Percentiles rank a stretch among this genome's conserved stretches.
These are phyloP conservation scores for Saccharomycopsis vini DNA, from an alignment of 805 yeast genomes.

Conservation along the genomic window DNA sequence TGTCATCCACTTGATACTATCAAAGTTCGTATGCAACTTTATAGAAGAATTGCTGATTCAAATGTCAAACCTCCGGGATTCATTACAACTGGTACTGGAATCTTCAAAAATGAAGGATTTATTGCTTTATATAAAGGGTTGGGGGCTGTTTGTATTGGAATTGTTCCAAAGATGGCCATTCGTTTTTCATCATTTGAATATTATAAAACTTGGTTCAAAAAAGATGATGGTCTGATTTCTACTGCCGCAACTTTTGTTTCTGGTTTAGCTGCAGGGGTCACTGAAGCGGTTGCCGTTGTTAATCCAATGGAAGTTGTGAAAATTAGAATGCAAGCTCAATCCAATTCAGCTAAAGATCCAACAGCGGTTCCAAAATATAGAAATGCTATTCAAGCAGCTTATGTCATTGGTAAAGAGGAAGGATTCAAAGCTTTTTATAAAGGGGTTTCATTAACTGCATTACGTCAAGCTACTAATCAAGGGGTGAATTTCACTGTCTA, in stretches of 20 bases:
- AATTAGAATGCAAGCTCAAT: conserved; percentile 93
- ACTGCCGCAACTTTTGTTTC: conserved; percentile 76
- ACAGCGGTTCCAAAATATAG: conserved; percentile 59
- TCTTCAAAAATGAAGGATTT: conserved; percentile 72
- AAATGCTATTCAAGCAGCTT: conserved; percentile 87
- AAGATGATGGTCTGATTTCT: conserved; percentile 54
- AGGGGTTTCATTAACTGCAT: conserved; percentile 93
- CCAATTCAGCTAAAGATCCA: conserved; percentile 81
- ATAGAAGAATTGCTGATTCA: conserved; percentile 52
- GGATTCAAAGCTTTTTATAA: conserved; percentile 83
- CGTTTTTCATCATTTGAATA: conserved; percentile 91
- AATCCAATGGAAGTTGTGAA: conserved; percentile 98
- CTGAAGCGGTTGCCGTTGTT: conserved; percentile 90
- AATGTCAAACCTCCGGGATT: conserved; percentile 74
- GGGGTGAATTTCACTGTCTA: conserved; percentile 97
- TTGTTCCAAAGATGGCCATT: conserved; percentile 97
- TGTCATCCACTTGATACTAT: conserved; percentile 98
- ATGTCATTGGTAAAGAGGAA: conserved; percentile 79
- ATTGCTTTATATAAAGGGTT: conserved; percentile 88
- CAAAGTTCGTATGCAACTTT: conserved; percentile 94
- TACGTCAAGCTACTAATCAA: conserved; percentile 96
- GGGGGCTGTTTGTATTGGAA: conserved; percentile 95
- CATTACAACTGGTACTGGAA: conserved; percentile 67
- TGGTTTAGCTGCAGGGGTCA: conserved; percentile 95
- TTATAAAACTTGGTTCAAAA: conserved; percentile 61